These are phyloP conservation scores for Exophiala alcalophila DNA, from an alignment of 2,329 filamentous ascomycete species.

Conservation along the genomic window DNA sequence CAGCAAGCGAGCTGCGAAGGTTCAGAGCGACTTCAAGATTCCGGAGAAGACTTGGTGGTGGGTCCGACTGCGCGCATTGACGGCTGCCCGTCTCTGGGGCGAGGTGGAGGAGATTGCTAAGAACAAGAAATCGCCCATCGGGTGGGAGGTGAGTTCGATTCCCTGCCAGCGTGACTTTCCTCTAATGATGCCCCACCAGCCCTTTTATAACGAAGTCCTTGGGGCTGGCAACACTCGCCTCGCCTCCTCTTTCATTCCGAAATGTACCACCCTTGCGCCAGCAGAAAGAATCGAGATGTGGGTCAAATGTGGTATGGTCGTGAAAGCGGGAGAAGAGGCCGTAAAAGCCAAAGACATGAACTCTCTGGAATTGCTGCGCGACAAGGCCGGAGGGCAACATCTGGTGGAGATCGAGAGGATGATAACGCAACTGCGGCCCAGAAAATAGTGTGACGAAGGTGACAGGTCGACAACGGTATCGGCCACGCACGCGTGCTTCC, in stretches of 20 bases:
- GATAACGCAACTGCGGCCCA: conserved; percentile 54
- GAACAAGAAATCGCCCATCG: conserved; percentile 81
- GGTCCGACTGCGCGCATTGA: conserved; percentile 78
- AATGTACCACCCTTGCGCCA: conserved; percentile 70
- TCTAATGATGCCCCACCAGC: conserved; percentile 48
- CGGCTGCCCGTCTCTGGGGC: conserved; percentile 85
- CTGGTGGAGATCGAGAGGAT: conserved; percentile 80
- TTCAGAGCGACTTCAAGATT: conserved; percentile 89
- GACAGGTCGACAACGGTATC: neutral
- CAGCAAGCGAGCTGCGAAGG: conserved; percentile 77
- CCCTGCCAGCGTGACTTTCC: conserved; percentile 1
- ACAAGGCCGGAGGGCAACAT: conserved; percentile 68
- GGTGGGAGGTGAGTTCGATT: conserved; percentile 74
- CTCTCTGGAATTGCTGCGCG: conserved; percentile 69
- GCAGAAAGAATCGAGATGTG: conserved; percentile 84
- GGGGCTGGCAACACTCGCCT: conserved; percentile 86
- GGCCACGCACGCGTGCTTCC: neutral
- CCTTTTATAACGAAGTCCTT: conserved; percentile 86
- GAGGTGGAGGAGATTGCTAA: conserved; percentile 82
- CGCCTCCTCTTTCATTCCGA: conserved; percentile 79
- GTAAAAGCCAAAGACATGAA: conserved; percentile 74
- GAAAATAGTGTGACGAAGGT: conserved; percentile 34
- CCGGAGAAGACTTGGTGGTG: conserved; percentile 89
- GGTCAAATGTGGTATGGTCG: conserved; percentile 87
- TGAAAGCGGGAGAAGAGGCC: conserved; percentile 89